Percentiles rank a stretch among this genome's conserved stretches.
Evolutionary conservation across 164 flowering plant genomes (phyloP).

Genomic region (Dillenia suffruticosa): DNA sequence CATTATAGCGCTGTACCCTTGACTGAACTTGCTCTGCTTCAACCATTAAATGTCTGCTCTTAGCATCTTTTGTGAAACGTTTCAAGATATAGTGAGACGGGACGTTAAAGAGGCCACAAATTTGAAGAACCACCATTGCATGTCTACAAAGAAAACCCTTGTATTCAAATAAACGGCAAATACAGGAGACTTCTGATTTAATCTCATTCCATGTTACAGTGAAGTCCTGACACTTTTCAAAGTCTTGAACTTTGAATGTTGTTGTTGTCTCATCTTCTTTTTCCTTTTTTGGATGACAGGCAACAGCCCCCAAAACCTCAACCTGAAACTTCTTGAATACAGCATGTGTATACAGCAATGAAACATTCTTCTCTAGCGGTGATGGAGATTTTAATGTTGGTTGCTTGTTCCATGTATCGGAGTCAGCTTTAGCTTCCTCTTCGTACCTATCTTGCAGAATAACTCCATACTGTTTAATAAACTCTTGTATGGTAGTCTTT

Average conservation of each 20-base stretch:
- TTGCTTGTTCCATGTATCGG: constrained; percentile 17
- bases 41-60: constrained; percentile 10
- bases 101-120: constrained; percentile 9
- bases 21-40: constrained; percentile 18
- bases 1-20: constrained; percentile 23
- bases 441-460: constrained; percentile 22
- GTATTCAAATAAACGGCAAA: constrained; percentile 17
- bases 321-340: constrained; percentile 20
- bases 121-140: constrained; percentile 23
- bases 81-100: constrained; percentile 21
- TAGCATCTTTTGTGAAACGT: constrained; percentile 22
- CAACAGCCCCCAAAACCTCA: constrained; percentile 22
- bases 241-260: constrained; percentile 15
- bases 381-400: constrained; percentile 19
- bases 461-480: constrained; percentile 14
- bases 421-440: constrained; percentile 18
- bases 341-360: constrained; percentile 13
- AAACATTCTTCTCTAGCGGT: constrained; percentile 18
- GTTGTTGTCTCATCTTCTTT: constrained; percentile 6
- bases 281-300: constrained; percentile 17
- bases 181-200: constrained; percentile 18
- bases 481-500: constrained; percentile 19
- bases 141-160: constrained; percentile 23
- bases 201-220: constrained; percentile 10
- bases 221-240: constrained; percentile 16